Conservation (phyloP, 176 grass and related monocot species). For the Aegilops sharonensis region DNA sequence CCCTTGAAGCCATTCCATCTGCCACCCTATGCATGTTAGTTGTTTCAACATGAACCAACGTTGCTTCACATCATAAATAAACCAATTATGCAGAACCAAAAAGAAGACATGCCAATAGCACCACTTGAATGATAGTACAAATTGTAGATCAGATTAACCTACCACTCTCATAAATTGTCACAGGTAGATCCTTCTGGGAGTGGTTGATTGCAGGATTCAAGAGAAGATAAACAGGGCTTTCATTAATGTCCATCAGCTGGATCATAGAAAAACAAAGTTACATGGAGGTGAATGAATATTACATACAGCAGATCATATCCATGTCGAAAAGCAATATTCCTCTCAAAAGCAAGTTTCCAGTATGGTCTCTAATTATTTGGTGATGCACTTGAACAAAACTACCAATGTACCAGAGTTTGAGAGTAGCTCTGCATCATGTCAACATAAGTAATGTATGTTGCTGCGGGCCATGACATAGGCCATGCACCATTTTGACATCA, state of each 20-base stretch:
- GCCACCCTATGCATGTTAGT: neutral
- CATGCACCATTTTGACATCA: neutral
- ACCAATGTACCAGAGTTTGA: neutral
- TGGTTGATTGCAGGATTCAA: slow-evolving; percentile 95
- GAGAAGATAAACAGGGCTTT: slow-evolving; percentile 94
- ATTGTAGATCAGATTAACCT: slow-evolving; percentile 17
- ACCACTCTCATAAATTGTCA: slow-evolving; percentile 97
- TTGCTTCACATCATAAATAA: neutral
- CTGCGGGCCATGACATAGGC: neutral
- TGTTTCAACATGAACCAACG: neutral
- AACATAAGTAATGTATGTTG: neutral
- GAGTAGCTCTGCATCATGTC: neutral
- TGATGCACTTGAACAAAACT: neutral
- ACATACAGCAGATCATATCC: slow-evolving; percentile 14
- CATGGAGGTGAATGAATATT: neutral
- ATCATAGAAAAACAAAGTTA: slow-evolving; percentile 30
- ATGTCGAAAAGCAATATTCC: neutral
- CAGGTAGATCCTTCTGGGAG: slow-evolving; percentile 95
- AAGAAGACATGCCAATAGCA: neutral
- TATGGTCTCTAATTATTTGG: neutral
- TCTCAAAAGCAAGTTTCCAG: neutral
- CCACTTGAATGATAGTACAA: neutral
- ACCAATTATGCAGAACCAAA: neutral
- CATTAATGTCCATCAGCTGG: slow-evolving; percentile 97
- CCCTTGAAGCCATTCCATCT: neutral